phyloP scores from a whole-genome alignment of 1,284 basidiomycete genomes.

The Uromyces viciae-fabae region DNA sequence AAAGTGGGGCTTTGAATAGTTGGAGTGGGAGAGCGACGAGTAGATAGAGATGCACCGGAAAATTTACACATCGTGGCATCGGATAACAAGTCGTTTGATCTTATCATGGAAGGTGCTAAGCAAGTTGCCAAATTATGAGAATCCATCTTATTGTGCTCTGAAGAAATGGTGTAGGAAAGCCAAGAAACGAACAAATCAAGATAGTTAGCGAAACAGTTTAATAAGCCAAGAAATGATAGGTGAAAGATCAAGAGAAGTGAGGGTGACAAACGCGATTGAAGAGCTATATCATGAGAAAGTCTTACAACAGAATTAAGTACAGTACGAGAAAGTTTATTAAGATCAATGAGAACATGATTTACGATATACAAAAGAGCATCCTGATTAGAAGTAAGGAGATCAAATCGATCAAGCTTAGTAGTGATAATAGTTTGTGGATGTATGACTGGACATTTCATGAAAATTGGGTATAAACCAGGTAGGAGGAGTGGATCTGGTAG shows the following conservation, averaged over 20 bases:
- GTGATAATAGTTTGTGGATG: constrained; percentile 5
- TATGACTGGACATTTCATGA: constrained; percentile 15
- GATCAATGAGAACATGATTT: neutral
- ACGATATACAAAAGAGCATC: constrained; percentile 4
- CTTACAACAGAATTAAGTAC: constrained; percentile 23
- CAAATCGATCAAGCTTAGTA: neutral
- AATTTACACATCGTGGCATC: constrained; percentile 41
- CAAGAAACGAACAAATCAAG: too few relatives aligned
- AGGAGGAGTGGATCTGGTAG: constrained; percentile 27
- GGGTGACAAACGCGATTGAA: constrained; percentile 5
- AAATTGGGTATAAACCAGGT: constrained; percentile 25
- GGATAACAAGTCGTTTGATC: constrained; percentile 25
- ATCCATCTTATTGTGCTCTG: constrained; percentile 43
- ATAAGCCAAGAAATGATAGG: neutral
- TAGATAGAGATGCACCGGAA: constrained; percentile 3
- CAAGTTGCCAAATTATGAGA: constrained; percentile 40
- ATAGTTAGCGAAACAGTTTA: neutral
- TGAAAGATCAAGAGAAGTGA: neutral
- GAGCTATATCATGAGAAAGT: constrained; percentile 32
- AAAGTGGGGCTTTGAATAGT: neutral
- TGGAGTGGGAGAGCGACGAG: neutral
- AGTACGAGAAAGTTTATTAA: neutral
- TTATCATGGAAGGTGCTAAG: constrained; percentile 29
- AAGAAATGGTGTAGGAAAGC: too few relatives aligned
- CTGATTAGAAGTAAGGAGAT: neutral